phyloP scores from a whole-genome alignment of 2,329 filamentous ascomycete species.

The Penicillium sp. region DNA sequence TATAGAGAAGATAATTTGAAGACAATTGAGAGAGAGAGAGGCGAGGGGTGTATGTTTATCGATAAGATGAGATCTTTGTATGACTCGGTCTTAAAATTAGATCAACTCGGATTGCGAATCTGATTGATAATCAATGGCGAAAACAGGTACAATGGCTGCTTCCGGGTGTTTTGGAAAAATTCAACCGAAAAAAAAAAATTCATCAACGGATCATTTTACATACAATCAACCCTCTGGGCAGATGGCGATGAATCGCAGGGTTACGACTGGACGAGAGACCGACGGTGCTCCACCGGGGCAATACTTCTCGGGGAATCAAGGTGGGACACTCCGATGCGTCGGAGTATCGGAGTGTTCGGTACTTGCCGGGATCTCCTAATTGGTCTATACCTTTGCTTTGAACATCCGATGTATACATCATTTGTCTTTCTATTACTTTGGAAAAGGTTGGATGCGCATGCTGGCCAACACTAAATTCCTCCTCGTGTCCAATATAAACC shows the following conservation, averaged over 20 bases:
- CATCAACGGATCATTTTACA: slow-evolving; percentile 26
- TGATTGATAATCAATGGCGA: slow-evolving; percentile 13
- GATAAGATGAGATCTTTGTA: slow-evolving; percentile 9
- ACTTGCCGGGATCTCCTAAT: background rate
- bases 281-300: slow-evolving; percentile 17
- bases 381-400: background rate
- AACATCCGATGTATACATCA: too few relatives aligned
- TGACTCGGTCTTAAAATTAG: background rate
- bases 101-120: slow-evolving; percentile 5
- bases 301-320: slow-evolving; percentile 16
- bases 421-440: too few relatives aligned
- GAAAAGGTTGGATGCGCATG: background rate
- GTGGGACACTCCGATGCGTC: slow-evolving; percentile 15
- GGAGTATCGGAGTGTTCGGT: slow-evolving; percentile 26
- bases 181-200: slow-evolving; percentile 11
- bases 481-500: too few relatives aligned
- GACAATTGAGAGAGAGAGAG: background rate
- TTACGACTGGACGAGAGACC: slow-evolving; percentile 17
- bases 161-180: slow-evolving; percentile 7
- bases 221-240: slow-evolving; percentile 20
- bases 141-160: slow-evolving; percentile 3
- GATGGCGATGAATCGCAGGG: slow-evolving; percentile 17
- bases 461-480: background rate
- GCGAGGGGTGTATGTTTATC: slow-evolving; percentile 5
- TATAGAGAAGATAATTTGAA: slow-evolving; percentile 10